Base-by-base conservation (phyloP, 202 grass and related monocot species). In the Hordeum pubiflorum region DNA sequence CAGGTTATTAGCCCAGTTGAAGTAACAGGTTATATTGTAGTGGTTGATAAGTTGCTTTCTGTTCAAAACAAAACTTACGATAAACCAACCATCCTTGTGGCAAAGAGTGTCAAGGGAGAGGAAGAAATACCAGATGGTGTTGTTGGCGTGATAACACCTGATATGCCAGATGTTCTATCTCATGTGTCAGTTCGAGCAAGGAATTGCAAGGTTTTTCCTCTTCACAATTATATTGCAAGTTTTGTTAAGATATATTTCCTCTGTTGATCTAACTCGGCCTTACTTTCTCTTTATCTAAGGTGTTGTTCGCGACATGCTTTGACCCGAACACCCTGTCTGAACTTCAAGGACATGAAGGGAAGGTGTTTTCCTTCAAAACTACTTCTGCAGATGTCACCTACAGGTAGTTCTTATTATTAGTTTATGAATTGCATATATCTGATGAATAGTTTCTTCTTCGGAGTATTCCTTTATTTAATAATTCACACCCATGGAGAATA, bases 111-210 rank as follows among this genome's bases (percentile, higher is more conserved):
- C 26, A 99, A 96, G 71, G 96, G 96, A 77, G 92, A 99, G 83
- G 96, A 99, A 80, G 96, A 99, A 91, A 90, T 99, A 88, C 90
- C 92, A 0, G 88, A 96, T 85, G 96, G 96, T 70, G 87, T 87
- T 50, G 81, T 99, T 84, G 96, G 90, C 32, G 90, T 99, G 40
- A 88, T 99, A 61, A 99, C 96, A 75, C 92, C 90, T 79, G 90
- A 99, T 71, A 99, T 99, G 96, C 96, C 96, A 74, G 96, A 99
- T 88, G 96, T 99, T 87, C 75, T 99, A 14, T 96, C 96, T 59
- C 96, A 99, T 75, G 96, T 99, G 14, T 99, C 96, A 69, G 96
- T 99, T 40, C 88, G 96, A 86, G 96, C 96, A 74, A 93, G 96
- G 85, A 96, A 99, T 88, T 76, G 92, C 90, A 99, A 99, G 96